Evolutionary conservation across 75 land plant species (phyloP), one percentile per base, ranked within the genome.

Genomic region (Sequoia sempervirens): DNA sequence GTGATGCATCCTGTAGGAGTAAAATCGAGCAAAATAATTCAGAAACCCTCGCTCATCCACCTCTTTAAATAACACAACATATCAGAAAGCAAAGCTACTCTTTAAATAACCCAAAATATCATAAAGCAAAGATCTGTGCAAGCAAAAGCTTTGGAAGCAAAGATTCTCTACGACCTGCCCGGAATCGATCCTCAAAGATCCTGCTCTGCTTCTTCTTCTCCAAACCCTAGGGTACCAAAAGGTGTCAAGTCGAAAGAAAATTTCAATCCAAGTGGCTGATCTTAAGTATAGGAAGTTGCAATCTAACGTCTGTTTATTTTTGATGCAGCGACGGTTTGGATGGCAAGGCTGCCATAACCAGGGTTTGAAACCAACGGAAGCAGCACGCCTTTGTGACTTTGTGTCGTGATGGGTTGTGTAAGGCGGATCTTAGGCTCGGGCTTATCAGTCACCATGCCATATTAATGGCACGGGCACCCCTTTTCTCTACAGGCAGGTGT

Each of bases 81-180:
- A n/a, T n/a, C n/a, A n/a, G n/a, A n/a, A n/a, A n/a, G n/a, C n/a
- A n/a, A n/a, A n/a, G n/a, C n/a, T n/a, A n/a, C n/a, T n/a, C n/a
- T n/a, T n/a, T n/a, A n/a, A n/a, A n/a, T n/a, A n/a, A n/a, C n/a
- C n/a, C n/a, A n/a, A n/a, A n/a, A n/a, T n/a, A n/a, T n/a, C n/a
- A n/a, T n/a, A n/a, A n/a, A n/a, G n/a, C n/a, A n/a, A 76, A 50
- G 79, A 76, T 76, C 28, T 76, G 6, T 76, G 79, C 30, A 76
- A 50, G 79, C 10, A 50, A 76, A 38, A 76, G 28, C 79, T 0
- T 1, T 23, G 43, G 45, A 38, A 76, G 23, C 47, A 76, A n/a
- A 28, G 79, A 76, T 76, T 76, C 46, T 76, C 47, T 0, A 76
- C 46, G 47, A 11, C 12, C 46, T 70, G 73, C 73, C 8, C 73